Conservation (phyloP, 805 yeast species). For the Wickerhamiella dianesei region DNA sequence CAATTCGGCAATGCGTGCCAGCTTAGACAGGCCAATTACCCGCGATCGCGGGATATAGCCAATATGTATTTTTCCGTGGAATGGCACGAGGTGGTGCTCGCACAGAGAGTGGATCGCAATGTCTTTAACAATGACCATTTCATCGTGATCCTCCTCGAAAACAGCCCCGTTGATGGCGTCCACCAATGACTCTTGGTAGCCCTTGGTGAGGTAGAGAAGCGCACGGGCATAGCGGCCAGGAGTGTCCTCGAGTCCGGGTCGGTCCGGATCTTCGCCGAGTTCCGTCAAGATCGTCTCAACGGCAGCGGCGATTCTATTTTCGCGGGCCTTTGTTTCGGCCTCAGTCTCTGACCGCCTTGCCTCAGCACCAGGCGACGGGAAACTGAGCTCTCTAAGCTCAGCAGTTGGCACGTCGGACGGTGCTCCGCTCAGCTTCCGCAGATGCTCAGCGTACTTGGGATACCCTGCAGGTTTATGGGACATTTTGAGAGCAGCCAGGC, state of each 20-base stretch:
- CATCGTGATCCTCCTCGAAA: conserved; percentile 96
- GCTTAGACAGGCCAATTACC: conserved; percentile 81
- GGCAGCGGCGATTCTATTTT: conserved; percentile 68
- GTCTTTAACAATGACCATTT: conserved; percentile 95
- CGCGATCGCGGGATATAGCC: conserved; percentile 94
- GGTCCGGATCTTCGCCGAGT: conserved; percentile 75
- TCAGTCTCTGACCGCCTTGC: conserved; percentile 53
- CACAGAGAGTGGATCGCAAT: conserved; percentile 85
- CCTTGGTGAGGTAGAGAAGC: conserved; percentile 88
- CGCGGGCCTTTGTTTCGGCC: conserved; percentile 54
- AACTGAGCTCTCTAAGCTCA: conserved; percentile 80
- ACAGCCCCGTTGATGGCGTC: conserved; percentile 91
- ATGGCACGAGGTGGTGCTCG: conserved; percentile 97
- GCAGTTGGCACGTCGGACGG: conserved; percentile 13
- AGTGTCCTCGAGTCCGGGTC: conserved; percentile 87
- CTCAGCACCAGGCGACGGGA: conserved; percentile 87
- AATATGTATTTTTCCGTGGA: conserved; percentile 91
- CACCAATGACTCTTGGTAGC: conserved; percentile 85
- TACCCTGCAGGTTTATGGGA: conserved; percentile 9
- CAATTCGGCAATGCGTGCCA: conserved; percentile 95
- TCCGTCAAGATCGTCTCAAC: conserved; percentile 60
- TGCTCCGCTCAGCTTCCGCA: conserved; percentile 20
- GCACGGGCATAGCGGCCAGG: conserved; percentile 96
- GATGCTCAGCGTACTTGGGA: conserved; percentile 20
- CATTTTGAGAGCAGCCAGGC: too few relatives aligned